Conservation (phyloP, 192 early-diverging fungal species). For the Pilaira anomala region DNA sequence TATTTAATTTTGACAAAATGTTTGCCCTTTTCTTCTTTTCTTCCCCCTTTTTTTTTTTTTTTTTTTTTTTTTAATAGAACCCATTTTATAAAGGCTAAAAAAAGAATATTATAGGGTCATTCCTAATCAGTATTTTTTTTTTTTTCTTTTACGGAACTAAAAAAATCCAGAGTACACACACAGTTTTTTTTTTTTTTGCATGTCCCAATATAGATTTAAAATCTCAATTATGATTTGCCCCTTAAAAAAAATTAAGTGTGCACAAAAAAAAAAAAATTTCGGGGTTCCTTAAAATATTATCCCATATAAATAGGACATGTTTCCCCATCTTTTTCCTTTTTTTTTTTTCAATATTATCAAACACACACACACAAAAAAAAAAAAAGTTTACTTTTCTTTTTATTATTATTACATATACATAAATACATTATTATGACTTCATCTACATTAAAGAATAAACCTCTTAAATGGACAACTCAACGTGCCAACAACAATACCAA, state of each 20-base stretch:
- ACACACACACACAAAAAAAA: not conserved
- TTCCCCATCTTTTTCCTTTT: not conserved
- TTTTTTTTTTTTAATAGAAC: too few species aligned
- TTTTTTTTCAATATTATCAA: not conserved
- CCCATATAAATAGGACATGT: not conserved
- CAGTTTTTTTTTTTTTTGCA: too few species aligned
- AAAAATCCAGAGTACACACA: not conserved
- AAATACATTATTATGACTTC: constrained; percentile 12
- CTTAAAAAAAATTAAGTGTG: too few species aligned
- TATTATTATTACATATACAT: too few species aligned
- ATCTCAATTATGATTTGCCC: too few species aligned
- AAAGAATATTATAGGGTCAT: not conserved
- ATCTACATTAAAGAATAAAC: not conserved
- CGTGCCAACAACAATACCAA: constrained; percentile 4
- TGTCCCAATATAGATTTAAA: too few species aligned
- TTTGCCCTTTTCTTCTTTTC: too few species aligned
- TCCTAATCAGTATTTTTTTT: not conserved
- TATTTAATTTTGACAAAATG: too few species aligned
- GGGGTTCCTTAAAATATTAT: constrained; percentile 1
- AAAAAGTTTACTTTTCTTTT: not conserved
- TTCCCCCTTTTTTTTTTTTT: too few species aligned
- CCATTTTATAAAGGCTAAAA: constrained; percentile 1
- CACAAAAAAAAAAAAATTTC: too few species aligned
- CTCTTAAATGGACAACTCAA: constrained; percentile 13
- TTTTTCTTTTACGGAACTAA: constrained; percentile 6